Evolutionary conservation across 225 moss, liverwort and hornwort genomes (phyloP).

Genomic region (Physcomitrellopsis africana): DNA sequence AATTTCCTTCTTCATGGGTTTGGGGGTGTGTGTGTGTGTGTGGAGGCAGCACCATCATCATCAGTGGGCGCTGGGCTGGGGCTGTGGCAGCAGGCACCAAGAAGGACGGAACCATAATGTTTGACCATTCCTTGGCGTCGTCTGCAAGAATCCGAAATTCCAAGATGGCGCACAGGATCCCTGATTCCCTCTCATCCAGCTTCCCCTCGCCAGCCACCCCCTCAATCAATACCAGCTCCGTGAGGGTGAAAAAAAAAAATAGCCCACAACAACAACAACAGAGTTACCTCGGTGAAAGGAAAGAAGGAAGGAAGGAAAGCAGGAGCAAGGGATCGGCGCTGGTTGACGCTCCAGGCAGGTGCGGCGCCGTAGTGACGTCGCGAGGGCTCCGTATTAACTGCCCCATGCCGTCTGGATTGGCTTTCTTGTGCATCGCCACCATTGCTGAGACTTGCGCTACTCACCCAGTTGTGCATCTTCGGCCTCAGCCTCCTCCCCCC

Average conservation of each 20-base stretch:
- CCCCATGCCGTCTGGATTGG: conserved; percentile 2
- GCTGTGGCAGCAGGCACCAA: background rate
- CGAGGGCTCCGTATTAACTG: conserved; percentile 20
- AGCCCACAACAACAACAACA: background rate
- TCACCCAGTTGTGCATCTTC: too few relatives aligned
- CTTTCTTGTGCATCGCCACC: conserved; percentile 15
- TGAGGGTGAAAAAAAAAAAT: too few relatives aligned
- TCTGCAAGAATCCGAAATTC: conserved; percentile 33
- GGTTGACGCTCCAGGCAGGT: too few relatives aligned
- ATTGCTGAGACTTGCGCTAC: too few relatives aligned
- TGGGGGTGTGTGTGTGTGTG: background rate
- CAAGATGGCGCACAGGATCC: conserved; percentile 33
- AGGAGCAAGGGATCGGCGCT: too few relatives aligned
- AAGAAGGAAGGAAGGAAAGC: background rate
- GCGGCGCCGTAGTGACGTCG: background rate
- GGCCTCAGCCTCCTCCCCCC: too few relatives aligned
- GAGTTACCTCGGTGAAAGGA: background rate
- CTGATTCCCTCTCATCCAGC: conserved; percentile 51
- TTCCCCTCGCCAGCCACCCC: background rate
- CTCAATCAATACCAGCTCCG: background rate
- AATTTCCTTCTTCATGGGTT: background rate
- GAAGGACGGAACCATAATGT: background rate
- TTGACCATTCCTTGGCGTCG: conserved; percentile 42
- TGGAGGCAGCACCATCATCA: background rate
- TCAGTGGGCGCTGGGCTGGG: too few relatives aligned